phyloP scores from a whole-genome alignment of 306 rosid genomes.

The Cajanus cajan region DNA sequence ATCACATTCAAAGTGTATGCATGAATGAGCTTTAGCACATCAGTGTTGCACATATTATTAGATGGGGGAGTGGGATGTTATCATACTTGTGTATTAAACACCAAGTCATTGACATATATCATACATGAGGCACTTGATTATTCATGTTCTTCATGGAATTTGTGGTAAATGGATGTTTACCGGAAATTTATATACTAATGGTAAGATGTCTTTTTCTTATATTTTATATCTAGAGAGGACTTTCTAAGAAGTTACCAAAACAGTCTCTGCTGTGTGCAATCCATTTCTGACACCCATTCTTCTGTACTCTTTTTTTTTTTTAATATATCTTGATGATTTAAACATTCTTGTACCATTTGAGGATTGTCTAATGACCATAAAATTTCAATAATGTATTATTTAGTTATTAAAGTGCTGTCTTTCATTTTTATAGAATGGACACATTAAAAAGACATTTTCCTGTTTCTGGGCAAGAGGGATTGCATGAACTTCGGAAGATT shows the following conservation, averaged over 20 bases:
- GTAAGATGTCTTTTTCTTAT: neutral
- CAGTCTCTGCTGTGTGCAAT: neutral
- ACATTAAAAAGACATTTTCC: constrained; percentile 82
- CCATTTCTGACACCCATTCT: neutral
- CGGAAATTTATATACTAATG: neutral
- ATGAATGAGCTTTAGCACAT: too few species aligned
- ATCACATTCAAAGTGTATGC: neutral
- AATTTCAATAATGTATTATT: neutral
- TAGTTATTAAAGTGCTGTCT: constrained; percentile 22
- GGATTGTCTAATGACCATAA: neutral
- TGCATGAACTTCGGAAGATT: constrained; percentile 70
- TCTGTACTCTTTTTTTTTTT: neutral
- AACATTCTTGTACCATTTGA: neutral
- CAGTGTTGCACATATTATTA: neutral
- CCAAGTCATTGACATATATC: neutral
- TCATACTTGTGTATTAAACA: neutral
- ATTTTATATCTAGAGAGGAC: neutral
- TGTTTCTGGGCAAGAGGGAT: constrained; percentile 64
- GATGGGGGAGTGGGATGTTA: neutral
- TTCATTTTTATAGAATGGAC: constrained; percentile 57
- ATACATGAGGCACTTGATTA: neutral
- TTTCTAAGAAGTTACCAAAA: neutral
- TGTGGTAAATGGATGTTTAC: neutral
- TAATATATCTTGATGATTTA: neutral
- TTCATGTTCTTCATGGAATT: neutral